A percentile compares a stretch with the other conserved stretches of the same genome.
These are phyloP conservation scores for Beauveria brongniartii DNA, from an alignment of 2,329 filamentous ascomycete genomes.

Conservation along the genomic window DNA sequence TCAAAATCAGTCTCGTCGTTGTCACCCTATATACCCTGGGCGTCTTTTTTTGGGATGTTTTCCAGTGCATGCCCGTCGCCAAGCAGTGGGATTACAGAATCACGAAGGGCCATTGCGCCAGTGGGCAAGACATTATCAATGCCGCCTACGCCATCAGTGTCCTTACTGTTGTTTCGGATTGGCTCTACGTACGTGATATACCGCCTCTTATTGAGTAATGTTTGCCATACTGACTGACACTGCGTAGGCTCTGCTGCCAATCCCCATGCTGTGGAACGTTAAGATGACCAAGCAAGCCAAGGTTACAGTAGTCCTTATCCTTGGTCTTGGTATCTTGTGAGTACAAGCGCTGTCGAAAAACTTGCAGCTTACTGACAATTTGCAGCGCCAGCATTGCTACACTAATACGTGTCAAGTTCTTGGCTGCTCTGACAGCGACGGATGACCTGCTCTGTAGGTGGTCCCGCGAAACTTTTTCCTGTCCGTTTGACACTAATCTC, in stretches of 20 bases:
- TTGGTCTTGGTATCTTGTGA: slow-evolving; percentile 44
- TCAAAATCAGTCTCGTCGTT: slow-evolving; percentile 37
- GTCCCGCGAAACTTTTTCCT: background rate
- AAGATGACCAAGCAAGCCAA: slow-evolving; percentile 46
- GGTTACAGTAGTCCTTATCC: slow-evolving; percentile 40
- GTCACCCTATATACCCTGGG: slow-evolving; percentile 38
- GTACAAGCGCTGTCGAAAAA: slow-evolving; percentile 8
- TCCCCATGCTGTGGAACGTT: slow-evolving; percentile 47
- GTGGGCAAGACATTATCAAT: slow-evolving; percentile 33
- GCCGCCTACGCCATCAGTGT: slow-evolving; percentile 44
- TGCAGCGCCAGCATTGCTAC: slow-evolving; percentile 45
- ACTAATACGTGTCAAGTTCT: slow-evolving; percentile 41
- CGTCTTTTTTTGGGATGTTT: slow-evolving; percentile 44
- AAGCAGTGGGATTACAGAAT: slow-evolving; percentile 48
- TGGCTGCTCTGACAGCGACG: slow-evolving; percentile 35
- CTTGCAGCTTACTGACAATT: background rate
- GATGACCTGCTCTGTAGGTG: slow-evolving; percentile 41
- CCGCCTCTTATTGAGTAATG: background rate
- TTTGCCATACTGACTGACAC: slow-evolving; percentile 2
- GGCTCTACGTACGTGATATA: slow-evolving; percentile 36
- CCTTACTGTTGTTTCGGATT: slow-evolving; percentile 46
- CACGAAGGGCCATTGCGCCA: slow-evolving; percentile 33
- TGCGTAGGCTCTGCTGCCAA: slow-evolving; percentile 39
- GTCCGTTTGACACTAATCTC: slow-evolving; percentile 13
- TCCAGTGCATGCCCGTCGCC: slow-evolving; percentile 41